Evolutionary conservation across 2,329 filamentous ascomycete species (phyloP), one percentile per base, ranked within the genome.

Genomic region (Leptographium flavum): DNA sequence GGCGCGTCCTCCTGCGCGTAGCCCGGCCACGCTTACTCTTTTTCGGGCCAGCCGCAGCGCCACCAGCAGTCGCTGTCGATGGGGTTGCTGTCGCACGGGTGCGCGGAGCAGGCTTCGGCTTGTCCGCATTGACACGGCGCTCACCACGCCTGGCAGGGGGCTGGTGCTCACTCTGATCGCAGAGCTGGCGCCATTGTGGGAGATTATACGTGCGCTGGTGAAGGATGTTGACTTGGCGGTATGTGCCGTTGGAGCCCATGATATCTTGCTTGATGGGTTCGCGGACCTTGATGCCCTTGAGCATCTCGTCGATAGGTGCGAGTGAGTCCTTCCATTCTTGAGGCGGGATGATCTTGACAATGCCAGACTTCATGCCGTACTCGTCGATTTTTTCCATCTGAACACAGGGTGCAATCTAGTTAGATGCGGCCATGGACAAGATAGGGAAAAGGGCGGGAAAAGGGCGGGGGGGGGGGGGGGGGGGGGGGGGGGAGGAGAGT

Each of bases 231-330:
- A 92, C 86, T 62, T 98, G 92, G 31, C 90, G 90, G 60, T 95
- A 98, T 46, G 86, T 93, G 46, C 92, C 93, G 58, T 90, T 87
- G 43, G 85, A 87, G 36, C 92, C 92, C 71, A 93, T 90, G 56
- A 98, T 98, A 57, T 98, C 92, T 63, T 98, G 92, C 58, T 87
- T 94, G 60, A 98, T 96, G 4, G 92, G 92, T 53, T 98, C 93
- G 63, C 90, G 90, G 57, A 98, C 88, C 58, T 81, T 82, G 61
- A 98, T 85, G 50, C 83, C 81, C 65, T 95, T 96, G 52, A 98
- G 76, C 42, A 87, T 73, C 56, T 95, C 83, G 57, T 92, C 80
- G 50, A 95, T 76, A 32, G 75, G 69, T 15, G 85, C 84, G 32
- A 92, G 79, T 23, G 78, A 71, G 52, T 88, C 77, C 63, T 76